Conservation (phyloP, 208 protist species). For the Acanthamoeba triangularis region DNA sequence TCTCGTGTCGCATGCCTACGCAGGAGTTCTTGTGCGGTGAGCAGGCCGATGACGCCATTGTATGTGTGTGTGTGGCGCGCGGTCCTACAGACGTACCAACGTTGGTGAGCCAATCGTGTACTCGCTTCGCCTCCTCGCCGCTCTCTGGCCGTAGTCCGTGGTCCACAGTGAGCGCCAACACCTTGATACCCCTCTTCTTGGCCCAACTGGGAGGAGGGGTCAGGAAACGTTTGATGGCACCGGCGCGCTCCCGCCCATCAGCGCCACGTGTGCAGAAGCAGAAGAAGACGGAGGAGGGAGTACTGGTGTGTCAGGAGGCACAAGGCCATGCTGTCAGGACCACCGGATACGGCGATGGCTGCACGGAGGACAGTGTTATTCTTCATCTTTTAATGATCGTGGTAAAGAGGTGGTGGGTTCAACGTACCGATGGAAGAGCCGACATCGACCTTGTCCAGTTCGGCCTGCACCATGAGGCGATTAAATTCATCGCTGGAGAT, state of each 20-base stretch:
- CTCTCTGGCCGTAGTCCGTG: slow-evolving; percentile 52
- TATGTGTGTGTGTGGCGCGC: no score
- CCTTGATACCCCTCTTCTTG: not conserved
- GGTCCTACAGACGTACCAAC: not conserved
- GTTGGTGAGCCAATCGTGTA: not conserved
- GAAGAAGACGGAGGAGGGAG: not conserved
- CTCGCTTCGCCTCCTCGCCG: not conserved
- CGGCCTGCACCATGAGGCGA: not conserved
- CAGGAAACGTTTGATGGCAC: no score
- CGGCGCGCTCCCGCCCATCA: no score
- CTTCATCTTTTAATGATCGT: no score
- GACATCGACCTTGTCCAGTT: not conserved
- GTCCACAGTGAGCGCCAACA: slow-evolving; percentile 51
- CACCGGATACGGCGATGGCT: slow-evolving; percentile 39
- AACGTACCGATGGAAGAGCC: not conserved
- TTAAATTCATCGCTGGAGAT: not conserved
- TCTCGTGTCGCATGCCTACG: slow-evolving; percentile 11
- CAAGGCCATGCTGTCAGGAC: slow-evolving; percentile 64
- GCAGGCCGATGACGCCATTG: not conserved
- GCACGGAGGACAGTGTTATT: not conserved
- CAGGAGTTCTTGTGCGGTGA: not conserved
- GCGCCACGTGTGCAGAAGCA: no score
- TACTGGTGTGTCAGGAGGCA: slow-evolving; percentile 37
- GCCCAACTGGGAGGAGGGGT: not conserved
- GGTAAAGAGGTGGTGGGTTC: no score